Percentiles rank a stretch among this genome's conserved stretches.
These are phyloP conservation scores for Turritis glabra DNA, from an alignment of 345 rosid genomes.

Conservation along the genomic window DNA sequence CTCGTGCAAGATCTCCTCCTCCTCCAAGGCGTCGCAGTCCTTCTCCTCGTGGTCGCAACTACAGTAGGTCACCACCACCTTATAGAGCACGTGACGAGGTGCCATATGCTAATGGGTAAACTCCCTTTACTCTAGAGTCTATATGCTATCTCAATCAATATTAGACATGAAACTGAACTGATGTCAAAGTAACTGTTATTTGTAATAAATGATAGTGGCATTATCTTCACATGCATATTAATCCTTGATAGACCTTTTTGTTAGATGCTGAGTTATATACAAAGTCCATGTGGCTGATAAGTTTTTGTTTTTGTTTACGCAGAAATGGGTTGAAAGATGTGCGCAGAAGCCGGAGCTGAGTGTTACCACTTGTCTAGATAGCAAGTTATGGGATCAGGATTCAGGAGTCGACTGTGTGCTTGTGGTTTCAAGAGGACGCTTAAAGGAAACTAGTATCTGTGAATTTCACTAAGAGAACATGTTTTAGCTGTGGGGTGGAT, in stretches of 20 bases:
- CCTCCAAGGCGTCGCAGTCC: conserved; percentile 81
- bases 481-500: conserved; percentile 55
- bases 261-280: background rate
- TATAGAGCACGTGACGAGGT: conserved; percentile 79
- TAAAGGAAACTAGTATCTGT: conserved; percentile 60
- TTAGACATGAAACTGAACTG: background rate
- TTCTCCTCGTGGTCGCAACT: conserved; percentile 83
- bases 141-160: background rate
- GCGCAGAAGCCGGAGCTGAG: conserved; percentile 88
- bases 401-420: conserved; percentile 40
- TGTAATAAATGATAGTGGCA: background rate
- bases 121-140: background rate
- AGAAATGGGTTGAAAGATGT: conserved; percentile 82
- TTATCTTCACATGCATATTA: background rate
- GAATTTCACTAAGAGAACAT: conserved; percentile 53
- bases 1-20: conserved; percentile 70
- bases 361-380: conserved; percentile 12
- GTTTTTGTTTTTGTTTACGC: conserved; percentile 26
- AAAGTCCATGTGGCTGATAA: background rate
- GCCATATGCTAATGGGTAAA: conserved; percentile 90
- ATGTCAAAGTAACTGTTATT: background rate
- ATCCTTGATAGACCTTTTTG: background rate
- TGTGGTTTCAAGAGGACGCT: conserved; percentile 11
- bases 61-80: conserved; percentile 89
- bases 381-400: conserved; percentile 37